Conservation (phyloP, 805 yeast species). For the Candida chilensis region DNA sequence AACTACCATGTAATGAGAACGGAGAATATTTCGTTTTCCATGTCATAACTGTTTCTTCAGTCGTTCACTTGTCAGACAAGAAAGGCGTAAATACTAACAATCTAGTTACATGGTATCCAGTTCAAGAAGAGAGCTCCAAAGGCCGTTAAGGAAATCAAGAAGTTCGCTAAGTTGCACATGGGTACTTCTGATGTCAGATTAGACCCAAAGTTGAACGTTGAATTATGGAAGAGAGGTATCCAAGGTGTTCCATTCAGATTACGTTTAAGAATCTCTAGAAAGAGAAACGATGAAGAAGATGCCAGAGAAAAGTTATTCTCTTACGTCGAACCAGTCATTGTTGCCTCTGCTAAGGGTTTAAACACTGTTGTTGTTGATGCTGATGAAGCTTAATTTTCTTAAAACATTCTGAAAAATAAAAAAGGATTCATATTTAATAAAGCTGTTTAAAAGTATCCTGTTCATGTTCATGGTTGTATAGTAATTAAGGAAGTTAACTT, state of each 20-base stretch:
- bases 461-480: too few species aligned
- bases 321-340: slow-evolving; percentile 94
- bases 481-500: too few species aligned
- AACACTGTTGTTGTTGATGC: slow-evolving; percentile 95
- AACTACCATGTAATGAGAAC: too few species aligned
- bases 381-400: slow-evolving; percentile 41
- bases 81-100: slow-evolving; percentile 29
- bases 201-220: slow-evolving; percentile 97
- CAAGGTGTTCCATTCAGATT: slow-evolving; percentile 98
- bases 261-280: slow-evolving; percentile 98
- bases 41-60: too few species aligned
- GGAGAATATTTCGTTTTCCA: too few species aligned
- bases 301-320: slow-evolving; percentile 97
- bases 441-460: too few species aligned
- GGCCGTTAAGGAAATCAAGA: slow-evolving; percentile 99
- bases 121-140: slow-evolving; percentile 99
- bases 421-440: not conserved
- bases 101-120: slow-evolving; percentile 90
- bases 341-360: slow-evolving; percentile 94
- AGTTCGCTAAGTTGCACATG: slow-evolving; percentile 97
- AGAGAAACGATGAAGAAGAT: slow-evolving; percentile 99
- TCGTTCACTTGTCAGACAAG: not conserved
- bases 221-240: slow-evolving; percentile 99
- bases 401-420: slow-evolving; percentile 2
- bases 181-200: slow-evolving; percentile 98